A percentile compares a stretch with the other conserved stretches of the same genome.
These are phyloP conservation scores for Isatis tinctoria DNA, from an alignment of 345 rosid species.

Conservation along the genomic window DNA sequence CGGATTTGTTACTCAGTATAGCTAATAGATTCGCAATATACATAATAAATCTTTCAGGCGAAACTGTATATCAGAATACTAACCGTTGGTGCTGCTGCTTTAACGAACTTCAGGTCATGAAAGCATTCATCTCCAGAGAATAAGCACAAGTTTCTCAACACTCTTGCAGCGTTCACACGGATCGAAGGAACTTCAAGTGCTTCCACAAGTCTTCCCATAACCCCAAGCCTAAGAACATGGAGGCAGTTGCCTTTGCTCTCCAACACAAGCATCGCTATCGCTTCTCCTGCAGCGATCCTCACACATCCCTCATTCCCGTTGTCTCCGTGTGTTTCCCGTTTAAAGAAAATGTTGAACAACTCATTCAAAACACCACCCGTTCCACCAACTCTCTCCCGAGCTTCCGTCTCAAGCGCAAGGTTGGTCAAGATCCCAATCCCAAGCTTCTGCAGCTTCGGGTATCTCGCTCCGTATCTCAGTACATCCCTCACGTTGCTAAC, in stretches of 20 bases:
- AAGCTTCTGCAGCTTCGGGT: conserved; percentile 64
- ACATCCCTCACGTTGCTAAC: conserved; percentile 80
- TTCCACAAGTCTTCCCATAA: conserved; percentile 44
- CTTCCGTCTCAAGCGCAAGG: conserved; percentile 69
- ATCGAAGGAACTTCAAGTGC: conserved; percentile 53
- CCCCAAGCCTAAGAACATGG: conserved; percentile 56
- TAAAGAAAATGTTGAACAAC: conserved; percentile 66
- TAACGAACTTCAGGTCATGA: conserved; percentile 46
- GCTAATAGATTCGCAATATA: not conserved
- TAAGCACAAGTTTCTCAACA: conserved; percentile 64
- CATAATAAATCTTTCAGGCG: not conserved
- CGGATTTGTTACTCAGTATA: conserved; percentile 1
- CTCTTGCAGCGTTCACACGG: conserved; percentile 69
- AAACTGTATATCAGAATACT: conserved; percentile 16
- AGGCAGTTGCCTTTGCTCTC: conserved; percentile 72
- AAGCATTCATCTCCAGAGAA: conserved; percentile 48
- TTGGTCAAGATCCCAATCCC: conserved; percentile 67
- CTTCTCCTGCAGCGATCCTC: conserved; percentile 79
- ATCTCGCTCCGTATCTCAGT: conserved; percentile 57
- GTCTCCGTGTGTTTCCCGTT: conserved; percentile 25
- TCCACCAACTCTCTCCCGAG: conserved; percentile 75
- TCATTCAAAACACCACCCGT: conserved; percentile 82
- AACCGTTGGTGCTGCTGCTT: conserved; percentile 65
- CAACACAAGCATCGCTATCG: conserved; percentile 77
- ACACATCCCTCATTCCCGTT: conserved; percentile 41